Percentiles rank a stretch among this genome's conserved stretches.
These are phyloP conservation scores for Inosperma sp. DNA, from an alignment of 768 basidiomycete species.

Conservation along the genomic window DNA sequence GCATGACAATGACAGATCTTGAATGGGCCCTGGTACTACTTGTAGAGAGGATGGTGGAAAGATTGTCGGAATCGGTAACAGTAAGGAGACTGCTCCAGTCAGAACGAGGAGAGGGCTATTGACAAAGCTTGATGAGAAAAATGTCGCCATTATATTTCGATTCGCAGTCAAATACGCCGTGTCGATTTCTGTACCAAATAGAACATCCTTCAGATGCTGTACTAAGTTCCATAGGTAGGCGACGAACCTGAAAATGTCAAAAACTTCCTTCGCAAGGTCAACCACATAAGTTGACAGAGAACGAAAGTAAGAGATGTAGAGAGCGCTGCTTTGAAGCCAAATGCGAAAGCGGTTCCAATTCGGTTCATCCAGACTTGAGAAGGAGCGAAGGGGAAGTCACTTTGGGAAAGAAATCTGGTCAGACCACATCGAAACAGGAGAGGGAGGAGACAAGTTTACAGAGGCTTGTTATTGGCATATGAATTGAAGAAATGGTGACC, in stretches of 20 bases:
- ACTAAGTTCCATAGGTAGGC: not conserved
- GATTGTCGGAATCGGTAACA: not conserved
- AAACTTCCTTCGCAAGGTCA: not conserved
- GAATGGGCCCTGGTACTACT: not conserved
- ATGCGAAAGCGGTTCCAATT: conserved; percentile 4
- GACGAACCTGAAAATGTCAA: conserved; percentile 2
- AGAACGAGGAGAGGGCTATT: conserved; percentile 1
- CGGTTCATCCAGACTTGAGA: conserved; percentile 6
- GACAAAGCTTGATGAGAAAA: not conserved
- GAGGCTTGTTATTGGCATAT: not conserved
- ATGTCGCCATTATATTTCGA: not conserved
- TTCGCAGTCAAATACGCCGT: not conserved
- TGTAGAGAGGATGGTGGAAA: conserved; percentile 2
- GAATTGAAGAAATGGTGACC: conserved; percentile 6
- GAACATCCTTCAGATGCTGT: not conserved
- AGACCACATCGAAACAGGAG: not conserved
- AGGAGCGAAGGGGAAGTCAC: not conserved
- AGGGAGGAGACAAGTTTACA: not conserved
- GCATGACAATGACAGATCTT: not conserved
- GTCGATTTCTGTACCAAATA: conserved; percentile 3
- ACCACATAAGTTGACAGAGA: conserved; percentile 2
- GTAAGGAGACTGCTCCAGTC: not conserved
- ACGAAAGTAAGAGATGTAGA: not conserved
- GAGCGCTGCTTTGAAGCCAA: conserved; percentile 3
- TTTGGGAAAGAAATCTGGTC: not conserved